Evolutionary conservation across 75 land plant species (phyloP), one percentile per base, ranked within the genome.

Genomic region (Sequoiadendron giganteum): DNA sequence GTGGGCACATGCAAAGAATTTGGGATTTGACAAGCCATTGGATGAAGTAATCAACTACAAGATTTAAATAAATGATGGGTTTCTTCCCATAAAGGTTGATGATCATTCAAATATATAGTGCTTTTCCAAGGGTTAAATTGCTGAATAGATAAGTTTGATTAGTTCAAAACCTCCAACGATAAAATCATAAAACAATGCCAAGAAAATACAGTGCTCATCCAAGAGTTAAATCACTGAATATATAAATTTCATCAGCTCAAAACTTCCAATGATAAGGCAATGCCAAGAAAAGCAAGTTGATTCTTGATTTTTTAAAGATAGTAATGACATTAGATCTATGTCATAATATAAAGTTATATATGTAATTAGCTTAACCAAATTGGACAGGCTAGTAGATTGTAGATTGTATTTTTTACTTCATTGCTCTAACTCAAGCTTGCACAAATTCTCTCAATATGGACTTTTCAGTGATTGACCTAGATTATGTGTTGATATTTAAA

Each of bases 1-100:
- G 99, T 91, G 98, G 80, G 99, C 99, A 7, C 99, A 98, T 92
- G 97, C 97, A 39, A 98, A 98, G 88, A 98, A 96, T 86, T 92
- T 98, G 55, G 95, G 95, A 87, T 98, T 96, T 88, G 98, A 96
- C 92, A 93, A 90, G n/a, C 95, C 97, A 38, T 87, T 98, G 80
- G 94, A 95, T 92, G 99, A 96, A 97, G 98, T 95, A 89, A 88
- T 49, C 34, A 15, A 2, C 19, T 76, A 76, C 4, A 10, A 34
- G 79, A 34, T 34, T 11, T 76, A 34, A 34, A 77, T 38, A 36
- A 15, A 13, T 36, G 5, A 38, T 56, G 21, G 58, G 36, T 77
- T 77, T 77, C 6, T 38, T 77, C 16, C 79, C 36, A 1, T 5
- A 14, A 77, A 77, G 1, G 40, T 21, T 36, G 36, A 9, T 77